Evolutionary conservation across 192 early-diverging fungal species (phyloP), one percentile per base, ranked within the genome.

Genomic region (Thamnidium elegans): DNA sequence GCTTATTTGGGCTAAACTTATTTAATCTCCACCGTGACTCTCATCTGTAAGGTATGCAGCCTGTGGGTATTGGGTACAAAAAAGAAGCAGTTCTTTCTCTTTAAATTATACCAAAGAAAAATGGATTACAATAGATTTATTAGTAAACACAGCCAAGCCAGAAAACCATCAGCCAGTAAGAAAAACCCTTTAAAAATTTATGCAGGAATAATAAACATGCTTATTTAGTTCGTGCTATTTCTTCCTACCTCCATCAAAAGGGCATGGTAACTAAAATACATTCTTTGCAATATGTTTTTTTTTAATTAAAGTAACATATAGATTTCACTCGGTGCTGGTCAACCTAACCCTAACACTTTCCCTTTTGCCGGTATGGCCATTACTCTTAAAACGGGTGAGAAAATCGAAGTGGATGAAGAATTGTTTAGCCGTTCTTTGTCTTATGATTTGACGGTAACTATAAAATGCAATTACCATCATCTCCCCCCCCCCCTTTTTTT

Each of bases 311-410:
- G 43, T 10, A 47, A n/a, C 55, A 21, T 32, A 9, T 34, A 83
- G 81, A 80, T 92, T 50, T 87, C 88, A 36, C 77, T 92, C 1
- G 88, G 88, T 9, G 88, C 86, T 2, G 90, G 90, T 0, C 75
- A 86, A 42, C 90, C 89, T 4, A 88, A 90, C 55, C 76, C 82
- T 0, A 66, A 58, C 23, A 85, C 88, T 6, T 90, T 89, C 58
- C 88, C 89, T 8, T 84, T 89, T 58, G 79, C 69, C 7, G 71
- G 74, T 10, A 72, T 91, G 30, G 71, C 59, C 17, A 70, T 85
- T 30, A 77, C 69, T 0, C 75, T 88, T 1, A 84, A 86, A n/a
- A 74, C 71, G 7, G 80, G 84, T 20, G 81, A 84, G 19, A 79
- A 79, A 20, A 80, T 88, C 3, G 75, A 86, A 13, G 74, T 86